Evolutionary conservation across 2,329 filamentous ascomycete genomes (phyloP).

Genomic region (Claviceps fusiformis): DNA sequence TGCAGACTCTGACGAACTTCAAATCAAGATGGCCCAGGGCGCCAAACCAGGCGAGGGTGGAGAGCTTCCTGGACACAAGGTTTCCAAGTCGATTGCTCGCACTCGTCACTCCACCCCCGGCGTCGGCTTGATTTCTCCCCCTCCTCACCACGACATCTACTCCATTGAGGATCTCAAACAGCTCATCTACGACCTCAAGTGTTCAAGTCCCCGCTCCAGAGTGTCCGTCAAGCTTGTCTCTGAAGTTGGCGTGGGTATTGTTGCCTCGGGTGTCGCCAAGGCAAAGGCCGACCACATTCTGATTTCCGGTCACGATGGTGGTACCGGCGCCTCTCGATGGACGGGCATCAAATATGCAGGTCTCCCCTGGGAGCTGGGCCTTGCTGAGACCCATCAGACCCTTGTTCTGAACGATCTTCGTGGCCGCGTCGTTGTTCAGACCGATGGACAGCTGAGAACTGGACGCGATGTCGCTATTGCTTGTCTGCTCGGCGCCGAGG

Average conservation of each 20-base stretch:
- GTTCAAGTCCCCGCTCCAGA: constrained; percentile 79
- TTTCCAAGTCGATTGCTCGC: constrained; percentile 83
- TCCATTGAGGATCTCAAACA: constrained; percentile 97
- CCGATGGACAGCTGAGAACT: constrained; percentile 85
- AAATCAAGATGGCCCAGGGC: constrained; percentile 99
- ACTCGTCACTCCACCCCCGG: constrained; percentile 93
- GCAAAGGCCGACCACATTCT: constrained; percentile 94
- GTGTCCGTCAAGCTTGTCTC: constrained; percentile 97
- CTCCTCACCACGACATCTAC: constrained; percentile 96
- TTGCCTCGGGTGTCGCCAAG: constrained; percentile 93
- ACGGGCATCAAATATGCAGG: constrained; percentile 98
- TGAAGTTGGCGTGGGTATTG: constrained; percentile 93
- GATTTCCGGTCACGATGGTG: constrained; percentile 93
- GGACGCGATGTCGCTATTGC: constrained; percentile 90
- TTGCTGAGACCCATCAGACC: constrained; percentile 94
- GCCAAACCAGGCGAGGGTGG: constrained; percentile 96
- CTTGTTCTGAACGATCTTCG: constrained; percentile 89
- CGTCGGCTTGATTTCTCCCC: constrained; percentile 89
- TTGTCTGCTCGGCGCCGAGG: constrained; percentile 90
- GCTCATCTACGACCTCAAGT: constrained; percentile 94
- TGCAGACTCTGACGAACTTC: constrained; percentile 86
- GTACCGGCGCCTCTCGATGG: constrained; percentile 92
- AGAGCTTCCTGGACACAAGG: constrained; percentile 93
- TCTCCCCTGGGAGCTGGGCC: constrained; percentile 90
- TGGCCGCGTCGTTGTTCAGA: constrained; percentile 91